phyloP scores from a whole-genome alignment of 2,329 filamentous ascomycete genomes.

The Biscogniauxia marginata region DNA sequence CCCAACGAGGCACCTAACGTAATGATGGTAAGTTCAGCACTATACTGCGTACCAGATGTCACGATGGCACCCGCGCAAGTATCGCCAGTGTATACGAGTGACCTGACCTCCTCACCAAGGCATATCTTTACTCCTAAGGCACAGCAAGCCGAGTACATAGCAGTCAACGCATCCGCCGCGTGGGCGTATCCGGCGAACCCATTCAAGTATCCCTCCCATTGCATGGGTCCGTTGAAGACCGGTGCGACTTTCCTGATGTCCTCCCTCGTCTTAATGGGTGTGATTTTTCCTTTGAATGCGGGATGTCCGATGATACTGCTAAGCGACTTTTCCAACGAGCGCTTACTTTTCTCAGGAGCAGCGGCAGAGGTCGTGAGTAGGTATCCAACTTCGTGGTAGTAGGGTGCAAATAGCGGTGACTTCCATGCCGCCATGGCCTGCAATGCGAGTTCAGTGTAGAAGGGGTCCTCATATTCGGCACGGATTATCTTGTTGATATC shows the following conservation, averaged over 20 bases:
- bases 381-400: conserved; percentile 47
- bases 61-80: conserved; percentile 29
- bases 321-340: conserved; percentile 43
- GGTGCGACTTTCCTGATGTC: conserved; percentile 45
- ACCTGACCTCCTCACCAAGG: conserved; percentile 39
- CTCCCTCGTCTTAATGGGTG: conserved; percentile 33
- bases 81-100: conserved; percentile 39
- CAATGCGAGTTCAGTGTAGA: conserved; percentile 54
- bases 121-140: conserved; percentile 34
- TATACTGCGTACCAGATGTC: conserved; percentile 23
- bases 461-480: conserved; percentile 56
- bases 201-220: conserved; percentile 61
- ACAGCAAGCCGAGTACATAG: conserved; percentile 43
- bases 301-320: conserved; percentile 41
- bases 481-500: conserved; percentile 63
- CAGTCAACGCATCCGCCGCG: conserved; percentile 49
- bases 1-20: conserved; percentile 51
- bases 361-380: conserved; percentile 48
- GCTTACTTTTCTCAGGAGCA: conserved; percentile 47
- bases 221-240: conserved; percentile 45
- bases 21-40: conserved; percentile 45
- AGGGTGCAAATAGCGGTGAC: conserved; percentile 48
- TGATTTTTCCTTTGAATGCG: conserved; percentile 40
- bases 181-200: conserved; percentile 57
- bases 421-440: conserved; percentile 55